A percentile compares a stretch with the other conserved stretches of the same genome.
These are phyloP conservation scores for Penicillium alfredii DNA, from an alignment of 495 filamentous ascomycete genomes.

Conservation along the genomic window DNA sequence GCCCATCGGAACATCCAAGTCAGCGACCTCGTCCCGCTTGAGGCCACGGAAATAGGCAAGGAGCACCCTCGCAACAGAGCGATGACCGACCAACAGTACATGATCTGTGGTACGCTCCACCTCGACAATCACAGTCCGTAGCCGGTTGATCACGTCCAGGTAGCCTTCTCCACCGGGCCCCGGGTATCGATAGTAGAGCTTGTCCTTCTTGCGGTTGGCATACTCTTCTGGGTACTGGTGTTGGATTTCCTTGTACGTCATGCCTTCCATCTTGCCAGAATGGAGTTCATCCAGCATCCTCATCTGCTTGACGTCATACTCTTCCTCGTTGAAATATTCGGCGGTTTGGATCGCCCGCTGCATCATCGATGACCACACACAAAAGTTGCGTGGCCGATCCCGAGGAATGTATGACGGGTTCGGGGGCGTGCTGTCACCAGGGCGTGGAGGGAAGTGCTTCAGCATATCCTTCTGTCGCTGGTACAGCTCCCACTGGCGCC, in stretches of 20 bases:
- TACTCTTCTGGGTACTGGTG: slow-evolving; percentile 71
- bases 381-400: slow-evolving; percentile 75
- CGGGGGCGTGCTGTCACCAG: slow-evolving; percentile 88
- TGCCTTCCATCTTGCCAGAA: slow-evolving; percentile 83
- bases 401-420: slow-evolving; percentile 70
- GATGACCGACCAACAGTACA: slow-evolving; percentile 82
- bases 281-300: slow-evolving; percentile 97
- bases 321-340: slow-evolving; percentile 88
- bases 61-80: slow-evolving; percentile 82
- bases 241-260: slow-evolving; percentile 89
- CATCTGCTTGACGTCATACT: slow-evolving; percentile 96
- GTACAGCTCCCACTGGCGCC: slow-evolving; percentile 67
- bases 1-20: slow-evolving; percentile 86
- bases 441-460: slow-evolving; percentile 70
- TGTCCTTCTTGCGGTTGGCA: slow-evolving; percentile 64
- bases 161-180: slow-evolving; percentile 95
- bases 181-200: slow-evolving; percentile 90
- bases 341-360: slow-evolving; percentile 78
- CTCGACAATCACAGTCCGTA: slow-evolving; percentile 93
- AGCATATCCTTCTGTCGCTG: slow-evolving; percentile 66
- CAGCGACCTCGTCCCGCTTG: slow-evolving; percentile 81
- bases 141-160: slow-evolving; percentile 90
- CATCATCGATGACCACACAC: slow-evolving; percentile 97
- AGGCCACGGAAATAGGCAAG: slow-evolving; percentile 95
- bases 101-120: slow-evolving; percentile 96